Evolutionary conservation across 1,284 basidiomycete genomes (phyloP).

Genomic region (Pyrrhoderma noxium): DNA sequence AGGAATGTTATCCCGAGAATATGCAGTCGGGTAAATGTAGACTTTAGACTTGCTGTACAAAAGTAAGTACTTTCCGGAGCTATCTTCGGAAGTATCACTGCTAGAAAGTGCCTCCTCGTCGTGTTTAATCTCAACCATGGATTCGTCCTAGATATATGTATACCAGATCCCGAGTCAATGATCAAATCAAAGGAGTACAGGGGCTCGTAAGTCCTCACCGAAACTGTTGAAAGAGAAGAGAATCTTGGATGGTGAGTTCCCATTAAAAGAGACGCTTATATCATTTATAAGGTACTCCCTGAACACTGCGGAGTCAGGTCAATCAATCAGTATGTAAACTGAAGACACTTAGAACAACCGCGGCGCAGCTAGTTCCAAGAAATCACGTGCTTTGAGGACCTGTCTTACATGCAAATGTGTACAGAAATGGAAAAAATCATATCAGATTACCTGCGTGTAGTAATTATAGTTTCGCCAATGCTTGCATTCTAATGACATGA

Average conservation of each 20-base stretch:
- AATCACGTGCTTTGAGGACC: no score
- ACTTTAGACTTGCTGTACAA: constrained; percentile 89
- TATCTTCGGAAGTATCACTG: constrained; percentile 31
- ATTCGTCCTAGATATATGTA: constrained; percentile 42
- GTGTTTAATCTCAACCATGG: constrained; percentile 76
- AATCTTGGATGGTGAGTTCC: background rate
- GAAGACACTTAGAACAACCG: background rate
- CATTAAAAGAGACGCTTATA: constrained; percentile 1
- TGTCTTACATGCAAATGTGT: no score
- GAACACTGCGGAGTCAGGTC: no score
- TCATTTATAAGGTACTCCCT: background rate
- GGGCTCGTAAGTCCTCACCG: constrained; percentile 4
- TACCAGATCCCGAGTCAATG: no score
- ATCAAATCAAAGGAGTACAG: no score
- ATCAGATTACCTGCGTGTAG: no score
- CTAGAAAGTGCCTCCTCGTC: constrained; percentile 23
- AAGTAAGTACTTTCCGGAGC: constrained; percentile 57
- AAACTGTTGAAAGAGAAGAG: constrained; percentile 15
- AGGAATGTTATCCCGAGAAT: constrained; percentile 86
- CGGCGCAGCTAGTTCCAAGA: constrained; percentile 1
- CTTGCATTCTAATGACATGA: no score
- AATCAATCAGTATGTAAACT: no score
- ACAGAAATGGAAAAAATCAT: no score
- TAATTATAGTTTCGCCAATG: no score
- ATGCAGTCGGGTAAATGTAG: constrained; percentile 90